Base-by-base conservation (phyloP, 2,329 filamentous ascomycete species). In the Keithomyces neogunnii region DNA sequence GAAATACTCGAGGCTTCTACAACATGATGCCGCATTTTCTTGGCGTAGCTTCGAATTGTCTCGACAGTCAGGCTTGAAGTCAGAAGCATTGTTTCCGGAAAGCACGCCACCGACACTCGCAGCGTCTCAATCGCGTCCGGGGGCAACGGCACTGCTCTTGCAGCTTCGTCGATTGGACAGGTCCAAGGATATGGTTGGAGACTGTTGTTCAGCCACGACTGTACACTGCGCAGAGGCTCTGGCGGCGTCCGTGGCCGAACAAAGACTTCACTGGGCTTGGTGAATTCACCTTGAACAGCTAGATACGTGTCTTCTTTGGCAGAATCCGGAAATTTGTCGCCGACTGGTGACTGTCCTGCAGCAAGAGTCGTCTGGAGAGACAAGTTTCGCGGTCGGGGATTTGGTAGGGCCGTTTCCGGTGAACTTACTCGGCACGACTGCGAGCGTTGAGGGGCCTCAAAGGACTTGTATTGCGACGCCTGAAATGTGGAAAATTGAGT, bases 51-150 rank as follows among this genome's bases (percentile, higher is more conserved):
- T 13, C 80, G 76, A 52, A 83, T 80, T 0, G 75, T 81, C 62
- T 82, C 78, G 47, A 81, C 69, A 0, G 78, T 75, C 4, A 81
- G 66, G 57, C 75, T 80, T 0, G 73, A 75, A 4, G 77, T 74
- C 9, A 76, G 66, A 1, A 82, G 72, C 74, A 81, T 80, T 1
- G 78, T 80, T 56, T 81, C 78, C 0, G 79, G 79, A 55, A 83
- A 83, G 57, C 76, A 80, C 4, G 72, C 66, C 9, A 80, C 73
- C 0, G 74, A 79, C 5, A 80, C 70, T 31, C 74, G 68, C 3
- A 82, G 66, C 0, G 72, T 79, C 52, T 82, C 78, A 40, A 81
- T 62, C 3, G 80, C 69, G 30, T 80, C 72, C 1, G 74, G 71
- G 0, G 78, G 76, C 0, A 82, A 66, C 1, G 75, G 78, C 5